Base-by-base conservation (phyloP, 2,329 filamentous ascomycete genomes). In the Mariannaea sp. region DNA sequence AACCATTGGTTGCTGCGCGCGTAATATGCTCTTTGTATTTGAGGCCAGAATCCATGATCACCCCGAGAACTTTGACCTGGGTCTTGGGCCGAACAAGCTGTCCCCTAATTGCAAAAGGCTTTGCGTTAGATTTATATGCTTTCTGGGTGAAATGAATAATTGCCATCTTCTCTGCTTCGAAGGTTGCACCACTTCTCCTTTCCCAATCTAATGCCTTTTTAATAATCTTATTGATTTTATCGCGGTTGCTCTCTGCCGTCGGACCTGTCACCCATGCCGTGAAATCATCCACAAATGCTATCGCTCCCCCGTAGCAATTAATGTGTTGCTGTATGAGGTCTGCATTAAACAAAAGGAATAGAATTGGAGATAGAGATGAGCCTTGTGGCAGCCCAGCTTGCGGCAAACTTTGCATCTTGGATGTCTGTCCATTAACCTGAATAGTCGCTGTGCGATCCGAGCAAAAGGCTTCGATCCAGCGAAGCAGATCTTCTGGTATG, bases 91-190 rank as follows among this genome's bases (percentile, higher is more conserved):
- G 35, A 12, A 60, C 49, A 13, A 14, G 5, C 42, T 50, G 16
- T 29, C 49, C 51, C 33, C 51, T 59, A 14, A 56, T 53, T 17
- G 27, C 27, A 19, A 53, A 48, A 5, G 36, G 45, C n/a, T 54
- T 42, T 26, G 20, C 22, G 16, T 53, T 33, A 24, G 36, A 26
- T 88, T 82, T 55, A 19, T 52, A 35, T 2, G 43, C 45, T 7
- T 65, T 84, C 81, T 57, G 79, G 46, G 86, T 81, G 59, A 87
- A 84, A 20, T 17, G 39, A 3, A 42, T 83, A 80, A 86, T 85
- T 57, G 81, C 80, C 53, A 82, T 79, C 59, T 83, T 60, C 7
- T 60, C 49, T 10, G 55, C 50, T 39, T 57, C 45, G 24, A 60
- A 60, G 7, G 58, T 65, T 32, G 62, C 59, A 12, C 65, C 56